Base-by-base conservation (phyloP, 306 rosid species). In the Rosa multiflora region DNA sequence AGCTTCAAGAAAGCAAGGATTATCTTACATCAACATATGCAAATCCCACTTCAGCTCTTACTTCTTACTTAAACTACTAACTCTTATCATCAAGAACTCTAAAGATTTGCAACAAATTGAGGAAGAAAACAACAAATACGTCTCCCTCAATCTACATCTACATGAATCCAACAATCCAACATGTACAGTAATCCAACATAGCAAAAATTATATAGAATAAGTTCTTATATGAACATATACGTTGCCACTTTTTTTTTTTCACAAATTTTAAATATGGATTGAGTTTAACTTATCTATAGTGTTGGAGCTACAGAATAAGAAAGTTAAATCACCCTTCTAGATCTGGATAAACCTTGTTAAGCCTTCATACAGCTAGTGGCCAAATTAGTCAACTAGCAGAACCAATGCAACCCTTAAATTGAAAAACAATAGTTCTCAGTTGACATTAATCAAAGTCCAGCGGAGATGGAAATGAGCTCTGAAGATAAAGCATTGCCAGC, bases 401-500 rank as follows among this genome's bases (percentile, higher is more conserved):
- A 67, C 8, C 29, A 18, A 67, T 42, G 20, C 49, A 67, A 40
- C 72, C 72, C 9, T 64, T 29, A 64, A 64, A 64, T 9, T 67
- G 11, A 40, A 18, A 39, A 37, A 15, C 9, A 73, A 37, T 5
- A 43, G 20, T 10, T 49, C 43, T 23, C 43, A 23, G 48, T 58
- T 15, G 56, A 23, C 43, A 74, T 74, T 42, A 4, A 23, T 42
- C 17, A 10, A 74, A 74, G 40, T 74, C 49, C 53, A n/a, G 9
- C 6, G 5, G 66, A 58, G 76, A 53, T 73, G 76, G 49, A 53
- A 35, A 73, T 35, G 9, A 58, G 44, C 78, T 23, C 44, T 26
- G 18, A 74, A 23, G 26, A 7, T 55, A 56, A 74, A 58, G 69
- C 78, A 58, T 56, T 59, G 18, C 70, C 70, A 59, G 17, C 29